Conservation (phyloP, 345 rosid species). For the Melastoma malabathricum region DNA sequence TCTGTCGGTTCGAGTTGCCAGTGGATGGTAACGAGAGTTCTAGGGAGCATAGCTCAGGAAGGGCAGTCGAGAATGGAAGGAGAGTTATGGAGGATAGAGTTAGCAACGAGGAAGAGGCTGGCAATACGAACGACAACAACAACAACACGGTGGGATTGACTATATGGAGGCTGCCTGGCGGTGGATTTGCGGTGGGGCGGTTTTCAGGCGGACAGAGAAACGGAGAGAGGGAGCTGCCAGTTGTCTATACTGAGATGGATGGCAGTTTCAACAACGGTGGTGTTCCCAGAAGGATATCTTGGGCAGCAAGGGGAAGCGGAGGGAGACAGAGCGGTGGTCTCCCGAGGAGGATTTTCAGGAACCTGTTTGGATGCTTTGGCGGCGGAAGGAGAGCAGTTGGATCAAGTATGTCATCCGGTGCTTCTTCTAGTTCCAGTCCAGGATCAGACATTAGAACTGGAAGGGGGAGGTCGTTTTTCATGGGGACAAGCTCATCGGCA, state of each 20-base stretch:
- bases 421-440: constrained; percentile 15
- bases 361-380: constrained; percentile 44
- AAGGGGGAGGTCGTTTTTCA: constrained; percentile 2
- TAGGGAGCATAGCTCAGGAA: constrained; percentile 1
- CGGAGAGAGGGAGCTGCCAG: constrained; percentile 52
- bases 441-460: constrained; percentile 13
- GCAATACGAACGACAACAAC: no score
- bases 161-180: constrained; percentile 89
- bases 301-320: constrained; percentile 49
- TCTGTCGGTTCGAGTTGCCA: constrained; percentile 85
- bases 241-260: constrained; percentile 86
- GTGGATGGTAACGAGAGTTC: constrained; percentile 10
- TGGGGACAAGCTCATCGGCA: constrained; percentile 10
- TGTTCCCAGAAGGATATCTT: constrained; percentile 58
- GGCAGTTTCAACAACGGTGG: constrained; percentile 63
- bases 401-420: constrained; percentile 1
- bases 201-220: constrained; percentile 64
- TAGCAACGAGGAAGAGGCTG: no score
- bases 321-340: constrained; percentile 44
- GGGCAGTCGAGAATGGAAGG: constrained; percentile 6
- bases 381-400: constrained; percentile 8
- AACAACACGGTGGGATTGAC: constrained; percentile 55
- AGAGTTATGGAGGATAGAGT: constrained; percentile 5
- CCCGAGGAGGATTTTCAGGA: constrained; percentile 23
- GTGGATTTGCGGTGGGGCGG: constrained; percentile 92